Percentiles rank a stretch among this genome's conserved stretches.
Conservation (phyloP, 2,329 filamentous ascomycete species). For the Mariannaea sp. region DNA sequence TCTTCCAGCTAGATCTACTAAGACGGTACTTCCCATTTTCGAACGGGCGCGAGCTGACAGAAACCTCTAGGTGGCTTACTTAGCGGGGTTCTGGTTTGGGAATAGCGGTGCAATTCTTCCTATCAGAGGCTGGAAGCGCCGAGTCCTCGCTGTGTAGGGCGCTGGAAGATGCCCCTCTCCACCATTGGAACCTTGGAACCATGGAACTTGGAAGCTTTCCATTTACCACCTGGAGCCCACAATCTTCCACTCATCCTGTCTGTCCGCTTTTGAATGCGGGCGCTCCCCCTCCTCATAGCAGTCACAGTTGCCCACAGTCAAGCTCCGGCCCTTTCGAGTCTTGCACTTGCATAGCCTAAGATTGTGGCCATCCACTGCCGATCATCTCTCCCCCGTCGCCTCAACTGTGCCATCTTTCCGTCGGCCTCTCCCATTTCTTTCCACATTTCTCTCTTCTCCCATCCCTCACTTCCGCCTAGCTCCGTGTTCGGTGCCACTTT, state of each 20-base stretch:
- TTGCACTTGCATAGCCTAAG: not conserved
- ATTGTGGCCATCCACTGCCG: not conserved
- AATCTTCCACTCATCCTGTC: not conserved
- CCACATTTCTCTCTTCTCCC: conserved; percentile 3
- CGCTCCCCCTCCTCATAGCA: not conserved
- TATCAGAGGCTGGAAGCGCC: not conserved
- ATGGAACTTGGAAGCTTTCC: no score
- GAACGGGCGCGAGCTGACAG: no score
- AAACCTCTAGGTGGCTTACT: conserved; percentile 1
- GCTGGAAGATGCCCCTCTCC: not conserved
- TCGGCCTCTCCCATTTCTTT: not conserved
- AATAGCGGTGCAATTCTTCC: conserved; percentile 4
- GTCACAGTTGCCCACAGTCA: not conserved
- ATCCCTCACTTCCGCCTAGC: conserved; percentile 1
- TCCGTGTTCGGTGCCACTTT: conserved; percentile 7
- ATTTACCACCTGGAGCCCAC: no score
- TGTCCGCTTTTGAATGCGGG: not conserved
- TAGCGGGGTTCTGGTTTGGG: conserved; percentile 11
- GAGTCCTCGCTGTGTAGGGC: not conserved
- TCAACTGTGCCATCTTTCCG: conserved; percentile 1
- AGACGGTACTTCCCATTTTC: not conserved
- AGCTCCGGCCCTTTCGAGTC: not conserved
- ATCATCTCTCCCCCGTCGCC: conserved; percentile 22
- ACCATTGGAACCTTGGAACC: conserved; percentile 11
- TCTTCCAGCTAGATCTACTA: no score